A percentile compares a stretch with the other conserved stretches of the same genome.
These are phyloP conservation scores for Eucalyptus regnans DNA, from an alignment of 345 rosid species.

Conservation along the genomic window DNA sequence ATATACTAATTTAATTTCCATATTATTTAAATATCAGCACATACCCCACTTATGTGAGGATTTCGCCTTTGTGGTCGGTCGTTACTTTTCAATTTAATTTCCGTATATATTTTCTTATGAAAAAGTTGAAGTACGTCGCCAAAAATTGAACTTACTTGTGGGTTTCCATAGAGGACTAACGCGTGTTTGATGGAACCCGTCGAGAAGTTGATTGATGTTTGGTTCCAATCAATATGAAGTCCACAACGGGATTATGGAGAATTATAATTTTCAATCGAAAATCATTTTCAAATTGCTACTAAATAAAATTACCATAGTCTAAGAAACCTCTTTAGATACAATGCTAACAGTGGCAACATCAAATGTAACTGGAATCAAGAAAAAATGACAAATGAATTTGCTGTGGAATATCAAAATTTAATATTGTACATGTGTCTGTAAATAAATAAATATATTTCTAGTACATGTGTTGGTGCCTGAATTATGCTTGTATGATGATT, in stretches of 20 bases:
- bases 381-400: not conserved
- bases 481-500: not conserved
- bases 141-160: not conserved
- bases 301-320: not conserved
- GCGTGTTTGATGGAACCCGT: not conserved
- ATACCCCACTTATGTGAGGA: too few relatives aligned
- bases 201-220: not conserved
- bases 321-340: not conserved
- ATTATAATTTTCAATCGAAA: not conserved
- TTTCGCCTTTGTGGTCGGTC: too few relatives aligned
- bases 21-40: too few relatives aligned
- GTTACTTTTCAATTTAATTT: too few relatives aligned
- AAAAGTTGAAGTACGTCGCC: not conserved
- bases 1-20: too few relatives aligned
- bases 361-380: not conserved
- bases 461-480: not conserved
- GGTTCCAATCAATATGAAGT: not conserved
- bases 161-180: not conserved
- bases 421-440: not conserved
- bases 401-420: not conserved
- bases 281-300: not conserved
- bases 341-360: not conserved
- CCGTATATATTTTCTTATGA: not conserved
- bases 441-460: too few relatives aligned
- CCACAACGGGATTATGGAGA: not conserved